A percentile compares a stretch with the other conserved stretches of the same genome.
Conservation (phyloP, 345 rosid species). For the Pugionium cornutum region DNA sequence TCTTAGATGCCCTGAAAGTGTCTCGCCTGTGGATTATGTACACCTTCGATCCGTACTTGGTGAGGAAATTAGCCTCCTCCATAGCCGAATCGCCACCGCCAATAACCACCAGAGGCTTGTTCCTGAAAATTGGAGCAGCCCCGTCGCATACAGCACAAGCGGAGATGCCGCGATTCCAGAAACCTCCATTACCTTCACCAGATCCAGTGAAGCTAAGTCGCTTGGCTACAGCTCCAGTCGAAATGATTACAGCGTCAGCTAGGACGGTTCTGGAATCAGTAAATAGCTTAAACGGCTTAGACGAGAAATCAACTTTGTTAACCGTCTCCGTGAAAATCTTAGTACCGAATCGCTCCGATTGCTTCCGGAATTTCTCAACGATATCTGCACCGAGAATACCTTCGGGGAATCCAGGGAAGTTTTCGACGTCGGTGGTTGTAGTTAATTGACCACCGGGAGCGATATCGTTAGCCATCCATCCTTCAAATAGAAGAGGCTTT, state of each 20-base stretch:
- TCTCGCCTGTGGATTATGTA: constrained; percentile 89
- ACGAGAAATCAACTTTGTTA: constrained; percentile 66
- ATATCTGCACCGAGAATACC: constrained; percentile 75
- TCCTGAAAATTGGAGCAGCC: constrained; percentile 86
- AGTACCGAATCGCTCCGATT: constrained; percentile 83
- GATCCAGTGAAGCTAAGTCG: constrained; percentile 72
- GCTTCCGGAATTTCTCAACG: constrained; percentile 66
- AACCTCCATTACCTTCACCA: constrained; percentile 47
- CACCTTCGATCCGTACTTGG: constrained; percentile 88
- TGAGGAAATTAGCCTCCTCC: constrained; percentile 90
- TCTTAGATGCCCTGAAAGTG: constrained; percentile 88
- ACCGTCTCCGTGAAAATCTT: constrained; percentile 82
- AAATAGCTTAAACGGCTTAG: constrained; percentile 65
- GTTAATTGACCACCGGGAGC: constrained; percentile 99
- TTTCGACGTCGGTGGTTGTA: constrained; percentile 92
- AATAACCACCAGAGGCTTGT: constrained; percentile 81
- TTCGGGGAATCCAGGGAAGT: constrained; percentile 92
- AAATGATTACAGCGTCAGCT: constrained; percentile 73
- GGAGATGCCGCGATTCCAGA: constrained; percentile 95
- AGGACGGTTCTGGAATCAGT: constrained; percentile 62
- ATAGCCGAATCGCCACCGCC: constrained; percentile 99
- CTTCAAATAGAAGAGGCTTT: constrained; percentile 89
- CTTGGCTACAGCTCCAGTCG: constrained; percentile 94
- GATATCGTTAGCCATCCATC: constrained; percentile 99
- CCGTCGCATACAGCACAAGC: constrained; percentile 99